Conservation (phyloP, 169 alveolate genomes). For the Neospora caninum region DNA sequence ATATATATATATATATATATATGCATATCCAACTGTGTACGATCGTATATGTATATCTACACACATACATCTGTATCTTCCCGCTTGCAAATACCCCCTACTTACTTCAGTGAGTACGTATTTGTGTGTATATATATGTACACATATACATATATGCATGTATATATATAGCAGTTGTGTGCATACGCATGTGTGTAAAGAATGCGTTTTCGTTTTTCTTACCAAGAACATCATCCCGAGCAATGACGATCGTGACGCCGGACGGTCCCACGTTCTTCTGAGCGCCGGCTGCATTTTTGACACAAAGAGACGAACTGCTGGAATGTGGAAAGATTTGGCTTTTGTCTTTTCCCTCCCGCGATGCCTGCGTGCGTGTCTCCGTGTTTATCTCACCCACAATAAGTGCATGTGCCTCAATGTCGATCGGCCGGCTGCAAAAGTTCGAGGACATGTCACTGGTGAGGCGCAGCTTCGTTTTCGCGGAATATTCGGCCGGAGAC, state of each 20-base stretch:
- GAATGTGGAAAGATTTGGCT: too few relatives aligned
- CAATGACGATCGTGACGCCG: conserved; percentile 72
- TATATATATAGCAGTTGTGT: too few relatives aligned
- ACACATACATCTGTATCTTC: background rate
- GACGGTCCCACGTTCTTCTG: conserved; percentile 79
- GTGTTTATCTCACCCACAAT: conserved; percentile 67
- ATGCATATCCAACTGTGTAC: background rate
- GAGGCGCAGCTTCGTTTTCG: background rate
- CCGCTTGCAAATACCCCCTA: too few relatives aligned
- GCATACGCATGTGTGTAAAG: too few relatives aligned
- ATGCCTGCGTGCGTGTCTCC: too few relatives aligned
- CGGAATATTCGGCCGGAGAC: background rate
- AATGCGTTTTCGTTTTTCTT: background rate
- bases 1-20: conserved; percentile 4
- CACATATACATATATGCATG: too few relatives aligned
- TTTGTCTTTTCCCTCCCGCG: too few relatives aligned
- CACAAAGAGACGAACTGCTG: too few relatives aligned
- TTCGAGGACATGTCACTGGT: conserved; percentile 78
- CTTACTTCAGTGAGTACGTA: too few relatives aligned
- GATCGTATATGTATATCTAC: too few relatives aligned
- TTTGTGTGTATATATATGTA: too few relatives aligned
- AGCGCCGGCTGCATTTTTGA: conserved; percentile 60
- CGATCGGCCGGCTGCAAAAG: conserved; percentile 75
- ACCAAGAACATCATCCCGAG: conserved; percentile 63
- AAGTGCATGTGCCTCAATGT: conserved; percentile 72